Base-by-base conservation (phyloP, 192 early-diverging fungal genomes). In the Phycomyces nitens region DNA sequence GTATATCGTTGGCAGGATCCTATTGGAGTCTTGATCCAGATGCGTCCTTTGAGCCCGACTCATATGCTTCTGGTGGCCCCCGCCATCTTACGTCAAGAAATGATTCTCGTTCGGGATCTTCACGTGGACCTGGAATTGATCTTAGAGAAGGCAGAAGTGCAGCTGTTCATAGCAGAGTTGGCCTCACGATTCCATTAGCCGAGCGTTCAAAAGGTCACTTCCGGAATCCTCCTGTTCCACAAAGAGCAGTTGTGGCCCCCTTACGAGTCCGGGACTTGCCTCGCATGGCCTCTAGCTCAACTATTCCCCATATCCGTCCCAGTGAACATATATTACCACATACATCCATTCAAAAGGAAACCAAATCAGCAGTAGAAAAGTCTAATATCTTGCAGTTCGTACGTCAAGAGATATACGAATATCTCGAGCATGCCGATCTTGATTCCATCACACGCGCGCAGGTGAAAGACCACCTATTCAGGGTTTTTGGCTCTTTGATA, bases 361-460 rank as follows among this genome's bases (percentile, higher is more conserved):
- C 15, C 18, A 47, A 47, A 47, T 14, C 44, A n/a, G 12, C 27
- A 26, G 21, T 29, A 2, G 26, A 5, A 16, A 54, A 66, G 18
- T 9, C 22, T n/a, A 54, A 58, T 53, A 41, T 66, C 16, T 54
- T 53, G 14, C 42, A 56, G 23, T 21, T 38, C 1, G 40, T 66
- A 18, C 53, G 41, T 18, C 54, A 21, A 27, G 64, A 66, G 47
- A 66, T 66, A 7, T 44, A 34, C 41, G 22, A 27, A n/a, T 66
- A 49, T 58, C 50, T 66, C 11, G 42, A 66, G 12, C 41, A 66
- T 27, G 64, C 64, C 27, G 64, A 66, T 58, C 43, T 66, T 14
- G 43, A 58, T 41, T 42, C 22, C 40, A 54, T 66, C 12, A 66
- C 64, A 20, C 64, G 64, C 4, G 54, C 56, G 9, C 53, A 66